Conservation (phyloP, 78 protist genomes). For the Thecamonas trahens region DNA sequence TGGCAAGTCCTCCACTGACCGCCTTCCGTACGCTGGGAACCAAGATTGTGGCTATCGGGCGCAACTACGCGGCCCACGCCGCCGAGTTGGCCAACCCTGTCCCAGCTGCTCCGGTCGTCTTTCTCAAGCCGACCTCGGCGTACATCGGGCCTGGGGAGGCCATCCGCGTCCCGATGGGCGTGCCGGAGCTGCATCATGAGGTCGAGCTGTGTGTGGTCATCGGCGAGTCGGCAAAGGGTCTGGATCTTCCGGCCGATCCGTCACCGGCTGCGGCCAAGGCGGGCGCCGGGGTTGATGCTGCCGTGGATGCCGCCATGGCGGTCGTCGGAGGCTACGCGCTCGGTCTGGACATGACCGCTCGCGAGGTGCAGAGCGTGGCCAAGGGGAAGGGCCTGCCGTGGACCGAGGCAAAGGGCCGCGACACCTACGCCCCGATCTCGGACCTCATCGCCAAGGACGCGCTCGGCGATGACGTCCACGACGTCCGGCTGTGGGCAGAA, state of each 20-base stretch:
- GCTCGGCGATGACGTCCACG: background rate
- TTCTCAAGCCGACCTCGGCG: conserved; percentile 38
- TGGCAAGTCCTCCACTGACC: too few species aligned
- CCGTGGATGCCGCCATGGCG: background rate
- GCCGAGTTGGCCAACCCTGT: conserved; percentile 14
- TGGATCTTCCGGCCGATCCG: too few species aligned
- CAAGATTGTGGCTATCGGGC: conserved; percentile 7
- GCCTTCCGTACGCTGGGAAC: background rate
- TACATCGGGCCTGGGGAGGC: background rate
- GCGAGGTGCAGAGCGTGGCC: conserved; percentile 14
- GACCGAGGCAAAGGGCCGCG: conserved; percentile 44
- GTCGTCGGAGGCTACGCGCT: conserved; percentile 28
- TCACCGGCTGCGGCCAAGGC: too few species aligned
- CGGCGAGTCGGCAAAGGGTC: too few species aligned
- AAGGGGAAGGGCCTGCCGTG: conserved; percentile 50
- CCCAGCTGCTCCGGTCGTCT: conserved; percentile 29
- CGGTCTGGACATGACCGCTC: conserved; percentile 43
- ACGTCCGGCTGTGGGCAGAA: conserved; percentile 13
- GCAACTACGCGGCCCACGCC: conserved; percentile 29
- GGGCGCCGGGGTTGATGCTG: background rate
- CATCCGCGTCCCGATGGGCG: background rate
- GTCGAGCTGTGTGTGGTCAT: conserved; percentile 46
- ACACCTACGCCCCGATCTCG: conserved; percentile 31
- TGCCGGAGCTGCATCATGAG: conserved; percentile 35
- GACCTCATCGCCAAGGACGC: conserved; percentile 9